phyloP scores from a whole-genome alignment of 2,329 filamentous ascomycete species.

The Trichoderma polysporum region DNA sequence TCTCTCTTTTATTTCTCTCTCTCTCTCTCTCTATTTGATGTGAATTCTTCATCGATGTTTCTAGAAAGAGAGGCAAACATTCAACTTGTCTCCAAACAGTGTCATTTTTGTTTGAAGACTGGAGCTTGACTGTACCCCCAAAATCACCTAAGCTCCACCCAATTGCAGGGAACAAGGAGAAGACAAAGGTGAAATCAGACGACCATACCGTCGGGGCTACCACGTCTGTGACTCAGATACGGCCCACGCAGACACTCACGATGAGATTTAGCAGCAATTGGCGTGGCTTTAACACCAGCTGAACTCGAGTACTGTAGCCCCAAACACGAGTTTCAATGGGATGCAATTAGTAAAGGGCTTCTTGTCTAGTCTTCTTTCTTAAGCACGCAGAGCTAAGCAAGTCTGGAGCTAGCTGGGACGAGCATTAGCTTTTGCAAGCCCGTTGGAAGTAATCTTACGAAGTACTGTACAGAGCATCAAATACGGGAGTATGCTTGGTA shows the following conservation, averaged over 20 bases:
- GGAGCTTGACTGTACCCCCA: neutral
- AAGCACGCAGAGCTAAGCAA: neutral
- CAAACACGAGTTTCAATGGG: too few relatives aligned
- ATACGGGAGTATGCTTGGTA: neutral
- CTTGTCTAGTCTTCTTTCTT: too few relatives aligned
- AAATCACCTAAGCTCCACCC: neutral
- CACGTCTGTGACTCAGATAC: too few relatives aligned
- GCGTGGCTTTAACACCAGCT: too few relatives aligned
- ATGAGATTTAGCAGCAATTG: too few relatives aligned
- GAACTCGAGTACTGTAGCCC: too few relatives aligned
- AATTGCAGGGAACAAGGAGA: too few relatives aligned
- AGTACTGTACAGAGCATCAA: neutral
- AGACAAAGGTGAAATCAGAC: neutral
- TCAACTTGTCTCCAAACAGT: neutral
- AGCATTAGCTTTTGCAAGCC: neutral
- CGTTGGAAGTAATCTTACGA: neutral
- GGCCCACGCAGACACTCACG: neutral
- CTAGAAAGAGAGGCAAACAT: neutral
- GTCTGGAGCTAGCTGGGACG: neutral
- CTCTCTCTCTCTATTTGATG: neutral
- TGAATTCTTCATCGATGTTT: neutral
- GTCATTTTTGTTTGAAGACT: neutral
- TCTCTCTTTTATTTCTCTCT: neutral
- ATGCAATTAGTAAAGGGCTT: too few relatives aligned
- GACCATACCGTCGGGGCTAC: too few relatives aligned